phyloP scores from a whole-genome alignment of 2,329 filamentous ascomycete genomes.

The Beauveria bassiana region DNA sequence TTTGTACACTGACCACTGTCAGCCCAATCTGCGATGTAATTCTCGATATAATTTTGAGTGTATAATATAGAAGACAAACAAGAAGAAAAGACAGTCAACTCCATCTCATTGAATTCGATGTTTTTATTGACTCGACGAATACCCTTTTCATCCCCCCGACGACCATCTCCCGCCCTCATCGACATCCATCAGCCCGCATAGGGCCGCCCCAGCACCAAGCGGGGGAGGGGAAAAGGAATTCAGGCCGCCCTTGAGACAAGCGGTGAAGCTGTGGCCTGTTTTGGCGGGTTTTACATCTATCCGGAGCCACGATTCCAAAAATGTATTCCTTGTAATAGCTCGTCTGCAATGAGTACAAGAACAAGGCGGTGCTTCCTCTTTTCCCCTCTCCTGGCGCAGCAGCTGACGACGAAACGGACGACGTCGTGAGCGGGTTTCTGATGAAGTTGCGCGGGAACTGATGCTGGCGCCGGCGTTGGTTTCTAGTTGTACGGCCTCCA shows the following conservation, averaged over 20 bases:
- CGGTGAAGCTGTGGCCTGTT: slow-evolving; percentile 9
- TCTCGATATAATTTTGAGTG: no score
- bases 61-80: neutral
- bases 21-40: neutral
- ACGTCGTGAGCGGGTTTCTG: neutral
- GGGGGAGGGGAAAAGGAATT: neutral
- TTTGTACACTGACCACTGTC: neutral
- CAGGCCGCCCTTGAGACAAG: slow-evolving; percentile 5
- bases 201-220: neutral
- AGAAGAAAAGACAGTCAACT: neutral
- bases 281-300: neutral
- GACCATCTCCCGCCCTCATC: slow-evolving; percentile 7
- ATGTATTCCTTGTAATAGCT: neutral
- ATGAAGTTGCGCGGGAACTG: neutral
- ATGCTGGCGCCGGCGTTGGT: neutral
- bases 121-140: slow-evolving; percentile 1
- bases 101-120: neutral
- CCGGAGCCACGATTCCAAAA: no score
- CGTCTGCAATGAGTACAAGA: neutral
- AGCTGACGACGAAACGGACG: slow-evolving; percentile 2
- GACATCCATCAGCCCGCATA: slow-evolving; percentile 7
- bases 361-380: neutral
- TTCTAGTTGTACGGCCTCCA: slow-evolving; percentile 4
- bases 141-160: neutral
- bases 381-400: neutral